Evolutionary conservation across 345 rosid genomes (phyloP).

Genomic region (Passiflora organensis): DNA sequence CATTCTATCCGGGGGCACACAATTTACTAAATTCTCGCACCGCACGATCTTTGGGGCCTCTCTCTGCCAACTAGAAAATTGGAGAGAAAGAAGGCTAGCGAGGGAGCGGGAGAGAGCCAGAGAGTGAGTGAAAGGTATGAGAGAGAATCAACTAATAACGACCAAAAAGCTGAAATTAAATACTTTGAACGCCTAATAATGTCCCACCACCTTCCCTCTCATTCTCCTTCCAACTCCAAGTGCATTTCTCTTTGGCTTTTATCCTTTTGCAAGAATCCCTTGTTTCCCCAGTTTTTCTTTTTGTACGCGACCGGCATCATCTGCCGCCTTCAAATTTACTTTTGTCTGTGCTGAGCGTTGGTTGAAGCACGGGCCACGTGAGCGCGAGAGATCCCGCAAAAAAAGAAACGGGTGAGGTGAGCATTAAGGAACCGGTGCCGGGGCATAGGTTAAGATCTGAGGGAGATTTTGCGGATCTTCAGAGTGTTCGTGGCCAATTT

Average conservation of each 20-base stretch:
- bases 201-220: neutral
- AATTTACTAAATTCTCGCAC: too few relatives aligned
- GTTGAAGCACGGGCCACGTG: conserved; percentile 13
- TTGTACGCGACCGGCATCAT: neutral
- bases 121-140: neutral
- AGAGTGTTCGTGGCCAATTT: conserved; percentile 8
- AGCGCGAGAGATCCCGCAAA: conserved; percentile 14
- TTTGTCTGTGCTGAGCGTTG: neutral
- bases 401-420: conserved; percentile 5
- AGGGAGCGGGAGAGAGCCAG: neutral
- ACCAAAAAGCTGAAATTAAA: neutral
- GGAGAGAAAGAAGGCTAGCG: neutral
- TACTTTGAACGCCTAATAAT: neutral
- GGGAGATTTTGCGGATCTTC: conserved; percentile 18
- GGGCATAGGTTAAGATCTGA: conserved; percentile 20
- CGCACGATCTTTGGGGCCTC: too few relatives aligned
- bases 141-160: neutral
- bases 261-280: conserved; percentile 7
- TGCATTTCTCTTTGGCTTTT: neutral
- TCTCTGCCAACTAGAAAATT: too few relatives aligned
- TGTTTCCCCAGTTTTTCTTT: neutral
- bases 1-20: too few relatives aligned
- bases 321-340: neutral
- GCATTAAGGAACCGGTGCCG: neutral
- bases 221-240: neutral